Evolutionary conservation across 306 rosid genomes (phyloP).

Genomic region (Inga oerstediana): DNA sequence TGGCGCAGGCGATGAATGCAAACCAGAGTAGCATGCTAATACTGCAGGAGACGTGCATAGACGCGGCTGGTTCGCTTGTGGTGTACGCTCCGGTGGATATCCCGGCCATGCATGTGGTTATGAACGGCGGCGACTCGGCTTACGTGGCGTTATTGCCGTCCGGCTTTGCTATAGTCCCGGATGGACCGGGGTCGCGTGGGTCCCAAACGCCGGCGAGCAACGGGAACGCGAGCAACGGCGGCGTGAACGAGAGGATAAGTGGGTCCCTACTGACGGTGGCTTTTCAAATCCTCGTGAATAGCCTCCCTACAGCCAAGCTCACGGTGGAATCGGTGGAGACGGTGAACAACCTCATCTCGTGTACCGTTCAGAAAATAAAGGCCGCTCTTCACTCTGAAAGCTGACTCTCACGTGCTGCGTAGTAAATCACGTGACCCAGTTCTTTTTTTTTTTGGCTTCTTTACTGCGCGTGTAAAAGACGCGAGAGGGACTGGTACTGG

Average conservation of each 20-base stretch:
- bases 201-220: conserved; percentile 6
- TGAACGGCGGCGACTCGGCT: conserved; percentile 97
- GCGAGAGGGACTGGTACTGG: conserved; percentile 22
- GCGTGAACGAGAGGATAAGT: conserved; percentile 44
- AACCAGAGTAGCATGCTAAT: conserved; percentile 96
- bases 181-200: conserved; percentile 70
- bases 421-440: neutral
- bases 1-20: conserved; percentile 73
- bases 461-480: conserved; percentile 24
- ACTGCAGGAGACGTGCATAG: conserved; percentile 88
- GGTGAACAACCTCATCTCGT: conserved; percentile 85
- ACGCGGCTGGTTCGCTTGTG: conserved; percentile 85
- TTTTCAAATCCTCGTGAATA: conserved; percentile 91
- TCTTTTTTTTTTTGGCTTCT: neutral
- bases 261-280: conserved; percentile 95
- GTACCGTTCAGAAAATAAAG: conserved; percentile 93
- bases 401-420: conserved; percentile 37
- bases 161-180: conserved; percentile 85
- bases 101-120: conserved; percentile 97
- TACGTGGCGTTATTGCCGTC: conserved; percentile 90
- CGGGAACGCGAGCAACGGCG: neutral
- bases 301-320: conserved; percentile 88
- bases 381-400: conserved; percentile 83
- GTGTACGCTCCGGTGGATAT: conserved; percentile 98
- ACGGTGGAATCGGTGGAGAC: conserved; percentile 97